Conservation (phyloP, 1,284 basidiomycete genomes). For the Vanrija sp. region DNA sequence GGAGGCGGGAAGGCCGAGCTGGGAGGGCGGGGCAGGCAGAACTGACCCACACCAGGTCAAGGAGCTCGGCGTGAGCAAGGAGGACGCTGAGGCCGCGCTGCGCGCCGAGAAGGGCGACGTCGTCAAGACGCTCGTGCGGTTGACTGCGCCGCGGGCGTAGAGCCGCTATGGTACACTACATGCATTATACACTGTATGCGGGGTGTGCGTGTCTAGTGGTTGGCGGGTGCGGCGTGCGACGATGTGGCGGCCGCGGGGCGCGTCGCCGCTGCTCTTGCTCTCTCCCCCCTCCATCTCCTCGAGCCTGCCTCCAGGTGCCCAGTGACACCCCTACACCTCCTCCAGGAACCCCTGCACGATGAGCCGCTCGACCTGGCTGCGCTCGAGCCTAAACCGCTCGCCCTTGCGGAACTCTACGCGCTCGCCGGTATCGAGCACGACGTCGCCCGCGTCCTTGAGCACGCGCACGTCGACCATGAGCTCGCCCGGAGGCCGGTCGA, state of each 20-base stretch:
- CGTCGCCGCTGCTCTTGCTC: too few species aligned
- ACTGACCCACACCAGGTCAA: conserved; percentile 24
- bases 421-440: conserved; percentile 77
- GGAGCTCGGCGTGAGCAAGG: conserved; percentile 32
- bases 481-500: conserved; percentile 59
- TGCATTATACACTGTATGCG: conserved; percentile 17
- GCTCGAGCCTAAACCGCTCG: conserved; percentile 76
- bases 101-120: conserved; percentile 35
- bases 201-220: neutral
- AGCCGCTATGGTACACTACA: conserved; percentile 9
- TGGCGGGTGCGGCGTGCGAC: neutral
- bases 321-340: conserved; percentile 41
- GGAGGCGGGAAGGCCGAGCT: neutral
- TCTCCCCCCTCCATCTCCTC: neutral
- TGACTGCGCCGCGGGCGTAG: conserved; percentile 17
- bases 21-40: neutral
- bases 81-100: conserved; percentile 32
- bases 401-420: conserved; percentile 83
- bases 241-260: too few species aligned
- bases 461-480: conserved; percentile 50
- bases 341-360: conserved; percentile 88
- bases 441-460: conserved; percentile 76
- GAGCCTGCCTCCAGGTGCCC: neutral
- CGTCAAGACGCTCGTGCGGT: conserved; percentile 35
- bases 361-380: conserved; percentile 83